Percentiles rank a stretch among this genome's conserved stretches.
Conservation (phyloP, 176 grass and related monocot species). For the Juncus inflexus region DNA sequence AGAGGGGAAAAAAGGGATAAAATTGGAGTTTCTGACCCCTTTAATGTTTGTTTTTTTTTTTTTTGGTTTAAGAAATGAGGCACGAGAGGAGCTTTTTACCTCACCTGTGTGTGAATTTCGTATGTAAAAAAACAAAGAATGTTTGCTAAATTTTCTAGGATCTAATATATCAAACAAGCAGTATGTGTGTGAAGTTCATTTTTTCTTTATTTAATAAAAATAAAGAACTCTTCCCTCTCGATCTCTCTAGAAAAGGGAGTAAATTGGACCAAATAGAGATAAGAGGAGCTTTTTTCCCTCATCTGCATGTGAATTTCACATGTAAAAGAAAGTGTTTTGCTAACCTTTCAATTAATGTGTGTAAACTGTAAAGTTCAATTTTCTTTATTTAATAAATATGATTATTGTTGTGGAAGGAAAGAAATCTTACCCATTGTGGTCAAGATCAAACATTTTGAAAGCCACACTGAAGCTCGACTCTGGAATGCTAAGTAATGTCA, state of each 20-base stretch:
- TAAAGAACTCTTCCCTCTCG: neutral
- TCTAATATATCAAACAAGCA: too few relatives aligned
- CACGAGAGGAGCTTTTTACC: slow-evolving; percentile 41
- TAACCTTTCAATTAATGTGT: too few relatives aligned
- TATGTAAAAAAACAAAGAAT: slow-evolving; percentile 46
- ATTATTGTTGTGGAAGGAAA: slow-evolving; percentile 21
- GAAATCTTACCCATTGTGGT: slow-evolving; percentile 68
- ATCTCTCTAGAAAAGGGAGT: neutral
- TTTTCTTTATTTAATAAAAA: neutral
- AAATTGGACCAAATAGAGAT: too few relatives aligned
- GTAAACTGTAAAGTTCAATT: slow-evolving; percentile 21
- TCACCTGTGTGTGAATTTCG: slow-evolving; percentile 67
- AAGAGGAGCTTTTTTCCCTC: slow-evolving; percentile 43
- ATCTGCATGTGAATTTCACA: slow-evolving; percentile 69
- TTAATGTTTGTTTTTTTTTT: slow-evolving; percentile 36
- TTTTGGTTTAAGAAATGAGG: slow-evolving; percentile 65
- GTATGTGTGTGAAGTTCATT: too few relatives aligned
- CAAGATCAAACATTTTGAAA: slow-evolving; percentile 97
- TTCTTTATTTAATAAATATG: neutral
- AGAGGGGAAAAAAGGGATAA: slow-evolving; percentile 19
- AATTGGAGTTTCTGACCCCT: slow-evolving; percentile 52
- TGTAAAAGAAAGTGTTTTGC: slow-evolving; percentile 37
- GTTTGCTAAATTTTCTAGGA: too few relatives aligned
- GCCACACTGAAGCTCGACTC: slow-evolving; percentile 70
- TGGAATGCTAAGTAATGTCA: slow-evolving; percentile 87